phyloP scores from a whole-genome alignment of 1,284 basidiomycete species.

The Rhizoctonia solani region DNA sequence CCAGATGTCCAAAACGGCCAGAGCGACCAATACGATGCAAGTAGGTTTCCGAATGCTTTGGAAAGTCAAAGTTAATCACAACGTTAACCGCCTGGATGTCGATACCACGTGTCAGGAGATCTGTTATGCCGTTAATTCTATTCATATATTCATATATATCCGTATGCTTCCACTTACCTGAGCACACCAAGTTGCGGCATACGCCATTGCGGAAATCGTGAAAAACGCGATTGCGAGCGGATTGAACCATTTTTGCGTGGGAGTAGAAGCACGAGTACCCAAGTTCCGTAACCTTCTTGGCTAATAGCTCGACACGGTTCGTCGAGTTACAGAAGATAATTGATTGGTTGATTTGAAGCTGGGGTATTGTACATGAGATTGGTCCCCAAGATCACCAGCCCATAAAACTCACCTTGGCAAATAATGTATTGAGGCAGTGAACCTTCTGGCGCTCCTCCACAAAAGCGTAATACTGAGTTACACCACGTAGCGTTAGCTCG shows the following conservation, averaged over 20 bases:
- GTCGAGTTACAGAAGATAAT: conserved; percentile 99
- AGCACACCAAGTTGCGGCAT: conserved; percentile 97
- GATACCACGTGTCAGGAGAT: conserved; percentile 97
- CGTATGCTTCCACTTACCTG: conserved; percentile 47
- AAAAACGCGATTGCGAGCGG: conserved; percentile 98
- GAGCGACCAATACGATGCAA: conserved; percentile 97
- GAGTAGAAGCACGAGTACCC: conserved; percentile 99
- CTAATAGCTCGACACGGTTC: conserved; percentile 97
- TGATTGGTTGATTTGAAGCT: conserved; percentile 99
- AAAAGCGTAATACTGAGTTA: conserved; percentile 99
- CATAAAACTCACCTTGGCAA: conserved; percentile 85
- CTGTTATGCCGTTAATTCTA: conserved; percentile 49
- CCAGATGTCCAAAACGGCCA: conserved; percentile 95
- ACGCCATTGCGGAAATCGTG: conserved; percentile 99
- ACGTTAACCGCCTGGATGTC: conserved; percentile 99
- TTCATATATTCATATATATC: not conserved
- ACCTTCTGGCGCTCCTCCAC: conserved; percentile 99
- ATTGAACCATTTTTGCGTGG: conserved; percentile 99
- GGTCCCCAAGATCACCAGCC: conserved; percentile 3
- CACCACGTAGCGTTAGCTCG: conserved; percentile 96
- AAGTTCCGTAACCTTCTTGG: conserved; percentile 98
- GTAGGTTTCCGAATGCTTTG: conserved; percentile 98
- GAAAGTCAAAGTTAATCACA: conserved; percentile 99
- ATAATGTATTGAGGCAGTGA: conserved; percentile 96
- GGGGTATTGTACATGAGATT: conserved; percentile 37